Conservation (phyloP, 129 eudicot genomes). For the Arctium lappa region DNA sequence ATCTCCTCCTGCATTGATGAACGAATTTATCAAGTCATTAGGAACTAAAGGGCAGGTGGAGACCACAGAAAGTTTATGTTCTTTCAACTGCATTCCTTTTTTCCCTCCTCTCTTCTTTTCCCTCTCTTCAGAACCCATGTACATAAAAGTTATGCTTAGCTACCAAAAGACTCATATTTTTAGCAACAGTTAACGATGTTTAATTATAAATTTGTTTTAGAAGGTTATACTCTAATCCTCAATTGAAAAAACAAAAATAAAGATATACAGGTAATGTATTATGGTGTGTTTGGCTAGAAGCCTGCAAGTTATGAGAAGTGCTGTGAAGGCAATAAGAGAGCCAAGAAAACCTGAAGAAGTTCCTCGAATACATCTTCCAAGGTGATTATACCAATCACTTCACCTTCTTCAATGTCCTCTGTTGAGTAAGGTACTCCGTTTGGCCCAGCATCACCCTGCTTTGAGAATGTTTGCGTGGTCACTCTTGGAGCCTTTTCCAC, state of each 20-base stretch:
- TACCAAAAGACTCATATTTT: not conserved
- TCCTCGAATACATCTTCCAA: constrained; percentile 99
- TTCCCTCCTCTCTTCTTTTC: not conserved
- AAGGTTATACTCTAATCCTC: not conserved
- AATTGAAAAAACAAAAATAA: not conserved
- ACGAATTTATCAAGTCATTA: not conserved
- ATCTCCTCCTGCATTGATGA: constrained; percentile 80
- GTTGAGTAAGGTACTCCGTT: constrained; percentile 40
- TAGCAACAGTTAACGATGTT: not conserved
- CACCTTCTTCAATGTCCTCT: constrained; percentile 84
- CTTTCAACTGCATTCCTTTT: not conserved
- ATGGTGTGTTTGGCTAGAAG: not conserved
- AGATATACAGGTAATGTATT: not conserved
- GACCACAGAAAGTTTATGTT: not conserved
- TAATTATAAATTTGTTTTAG: not conserved
- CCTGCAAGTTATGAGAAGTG: not conserved
- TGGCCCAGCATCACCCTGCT: constrained; percentile 14
- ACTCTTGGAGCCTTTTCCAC: constrained; percentile 49
- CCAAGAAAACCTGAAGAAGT: constrained; percentile 75
- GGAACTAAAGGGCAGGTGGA: not conserved
- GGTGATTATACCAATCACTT: constrained; percentile 90
- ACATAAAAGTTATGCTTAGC: not conserved
- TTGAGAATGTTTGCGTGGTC: constrained; percentile 5
- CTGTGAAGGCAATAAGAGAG: not conserved
- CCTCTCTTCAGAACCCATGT: not conserved